A percentile compares a stretch with the other conserved stretches of the same genome.
These are phyloP conservation scores for Porodaedalea pini DNA, from an alignment of 1,284 basidiomycete genomes.

Conservation along the genomic window DNA sequence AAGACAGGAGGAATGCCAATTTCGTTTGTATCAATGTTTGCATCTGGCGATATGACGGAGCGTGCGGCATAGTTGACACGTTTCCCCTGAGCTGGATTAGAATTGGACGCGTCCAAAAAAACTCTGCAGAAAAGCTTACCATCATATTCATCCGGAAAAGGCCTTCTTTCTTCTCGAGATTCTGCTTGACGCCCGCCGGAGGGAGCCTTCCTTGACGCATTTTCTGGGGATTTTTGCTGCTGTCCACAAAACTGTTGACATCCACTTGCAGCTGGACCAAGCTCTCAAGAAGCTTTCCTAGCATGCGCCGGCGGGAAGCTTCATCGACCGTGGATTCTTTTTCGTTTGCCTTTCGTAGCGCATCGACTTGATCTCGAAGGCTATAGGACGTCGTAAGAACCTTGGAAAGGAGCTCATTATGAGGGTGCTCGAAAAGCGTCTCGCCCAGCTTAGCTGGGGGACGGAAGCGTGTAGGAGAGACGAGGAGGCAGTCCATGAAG, in stretches of 20 bases:
- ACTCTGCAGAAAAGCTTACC: constrained; percentile 46
- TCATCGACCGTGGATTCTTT: constrained; percentile 61
- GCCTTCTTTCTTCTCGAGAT: constrained; percentile 98
- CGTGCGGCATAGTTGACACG: constrained; percentile 99
- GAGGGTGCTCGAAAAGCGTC: constrained; percentile 91
- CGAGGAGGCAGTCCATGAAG: constrained; percentile 91
- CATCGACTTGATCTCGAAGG: constrained; percentile 75
- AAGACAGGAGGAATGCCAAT: constrained; percentile 99
- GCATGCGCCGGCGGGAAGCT: constrained; percentile 49
- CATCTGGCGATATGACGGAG: constrained; percentile 98
- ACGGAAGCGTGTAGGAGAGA: constrained; percentile 94
- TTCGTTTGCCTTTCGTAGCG: constrained; percentile 56
- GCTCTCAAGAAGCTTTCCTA: constrained; percentile 74
- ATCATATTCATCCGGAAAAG: constrained; percentile 99
- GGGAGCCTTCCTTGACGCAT: constrained; percentile 89
- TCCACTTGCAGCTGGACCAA: constrained; percentile 91
- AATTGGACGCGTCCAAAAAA: neutral
- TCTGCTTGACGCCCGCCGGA: constrained; percentile 93
- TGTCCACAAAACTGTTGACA: constrained; percentile 98
- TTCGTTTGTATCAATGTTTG: constrained; percentile 99
- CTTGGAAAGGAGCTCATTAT: constrained; percentile 90
- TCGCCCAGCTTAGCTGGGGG: constrained; percentile 93
- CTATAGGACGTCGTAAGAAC: constrained; percentile 82
- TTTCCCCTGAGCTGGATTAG: constrained; percentile 71
- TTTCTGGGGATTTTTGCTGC: constrained; percentile 89